Base-by-base conservation (phyloP, 768 basidiomycete species). In the Podaxis sp. region DNA sequence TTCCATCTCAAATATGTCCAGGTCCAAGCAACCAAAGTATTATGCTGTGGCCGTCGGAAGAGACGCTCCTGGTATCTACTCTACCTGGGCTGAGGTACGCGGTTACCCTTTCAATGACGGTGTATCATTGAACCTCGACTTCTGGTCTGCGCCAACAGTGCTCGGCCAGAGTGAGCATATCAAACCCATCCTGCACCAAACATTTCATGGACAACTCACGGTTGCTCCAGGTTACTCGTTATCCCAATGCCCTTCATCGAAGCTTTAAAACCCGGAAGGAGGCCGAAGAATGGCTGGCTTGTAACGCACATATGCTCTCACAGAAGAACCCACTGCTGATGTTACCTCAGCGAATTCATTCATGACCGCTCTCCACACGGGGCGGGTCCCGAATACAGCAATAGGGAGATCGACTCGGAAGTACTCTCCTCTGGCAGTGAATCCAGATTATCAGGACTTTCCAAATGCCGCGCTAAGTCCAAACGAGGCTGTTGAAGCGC, bases 41-140 rank as follows among this genome's bases (percentile, higher is more conserved):
- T 90, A 89, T 59, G 89, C 88, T 2, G 87, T 90, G 1, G 74
- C 77, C 40, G 72, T 79, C 42, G 89, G 89, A 2, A 75, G 85
- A 28, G 75, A 82, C 63, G 88, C 86, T 1, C 82, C 84, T 0
- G 80, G 75, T 40, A 81, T 90, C 15, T 89, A 87, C 54, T 68
- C 71, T 0, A 79, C 76, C 13, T 90, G 89, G 89, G 78, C 82
- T 26, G 83, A 88, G 75, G 89, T 85, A 66, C 62, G 79, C 70
- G 8, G 17, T 13, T 38, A 54, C 15, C 46, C 52, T 13, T 58
- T 28, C 24, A n/a, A 26, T 24, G 2, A 19, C 5, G 15, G 44
- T 22, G 19, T 46, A 46, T 46, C 44, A 7, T 19, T 46, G 19
- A 46, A 15, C 19, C 44, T 46, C 7, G 44, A 33, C 8, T 9